Percentiles rank a stretch among this genome's conserved stretches.
phyloP scores from a whole-genome alignment of 106 monocot genomes.

The Dioscorea zingiberensis region DNA sequence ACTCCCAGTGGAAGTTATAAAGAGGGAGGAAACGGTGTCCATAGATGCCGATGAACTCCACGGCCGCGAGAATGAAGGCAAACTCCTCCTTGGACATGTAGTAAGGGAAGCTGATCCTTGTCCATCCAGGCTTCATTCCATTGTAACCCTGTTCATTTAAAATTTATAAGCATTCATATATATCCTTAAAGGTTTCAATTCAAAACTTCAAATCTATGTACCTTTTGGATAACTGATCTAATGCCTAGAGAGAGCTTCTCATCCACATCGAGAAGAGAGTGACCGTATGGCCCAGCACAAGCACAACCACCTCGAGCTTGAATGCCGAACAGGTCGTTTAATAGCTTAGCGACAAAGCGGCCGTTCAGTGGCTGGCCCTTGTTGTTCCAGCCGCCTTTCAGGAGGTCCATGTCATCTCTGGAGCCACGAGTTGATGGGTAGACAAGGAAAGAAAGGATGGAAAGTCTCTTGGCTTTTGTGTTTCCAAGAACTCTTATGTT shows the following conservation, averaged over 20 bases:
- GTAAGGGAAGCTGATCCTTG: constrained; percentile 39
- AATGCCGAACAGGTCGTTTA: constrained; percentile 47
- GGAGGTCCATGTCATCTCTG: neutral
- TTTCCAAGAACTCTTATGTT: constrained; percentile 25
- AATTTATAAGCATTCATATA: no score
- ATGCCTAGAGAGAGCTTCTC: constrained; percentile 16
- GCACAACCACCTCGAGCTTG: constrained; percentile 45
- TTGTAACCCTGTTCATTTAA: constrained; percentile 20
- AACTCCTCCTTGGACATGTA: constrained; percentile 33
- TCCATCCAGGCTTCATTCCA: constrained; percentile 49
- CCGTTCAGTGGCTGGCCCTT: constrained; percentile 27
- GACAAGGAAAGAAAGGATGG: constrained; percentile 46
- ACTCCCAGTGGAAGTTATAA: constrained; percentile 27
- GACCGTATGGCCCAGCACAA: constrained; percentile 48
- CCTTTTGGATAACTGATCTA: constrained; percentile 25
- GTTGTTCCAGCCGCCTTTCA: neutral
- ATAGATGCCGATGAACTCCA: constrained; percentile 27
- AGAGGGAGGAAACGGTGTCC: constrained; percentile 37
- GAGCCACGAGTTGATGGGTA: neutral
- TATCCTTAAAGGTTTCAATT: no score
- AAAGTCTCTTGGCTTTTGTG: constrained; percentile 9
- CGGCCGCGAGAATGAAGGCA: constrained; percentile 19
- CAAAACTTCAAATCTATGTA: constrained; percentile 1
- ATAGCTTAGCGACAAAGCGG: constrained; percentile 36
- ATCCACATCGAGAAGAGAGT: constrained; percentile 28